Evolutionary conservation across 371 early-diverging fungal genomes (phyloP).

Genomic region (Dichotomocladium elegans): DNA sequence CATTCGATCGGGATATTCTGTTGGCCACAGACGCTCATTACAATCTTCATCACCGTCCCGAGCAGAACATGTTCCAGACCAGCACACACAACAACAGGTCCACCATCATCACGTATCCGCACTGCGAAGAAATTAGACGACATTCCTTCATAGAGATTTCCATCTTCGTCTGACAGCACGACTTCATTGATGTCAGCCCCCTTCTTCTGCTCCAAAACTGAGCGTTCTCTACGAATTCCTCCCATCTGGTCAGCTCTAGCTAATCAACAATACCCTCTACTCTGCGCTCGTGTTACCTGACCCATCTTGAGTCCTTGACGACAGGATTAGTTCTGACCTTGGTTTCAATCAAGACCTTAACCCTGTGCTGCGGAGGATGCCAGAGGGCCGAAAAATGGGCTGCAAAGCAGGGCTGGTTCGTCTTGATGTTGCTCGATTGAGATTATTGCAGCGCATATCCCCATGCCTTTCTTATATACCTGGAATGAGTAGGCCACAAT

Average conservation of each 20-base stretch:
- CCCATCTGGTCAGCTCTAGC: too few species aligned
- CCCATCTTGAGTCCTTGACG: conserved; percentile 67
- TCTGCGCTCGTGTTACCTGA: too few species aligned
- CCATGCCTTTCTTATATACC: too few species aligned
- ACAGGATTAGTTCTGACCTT: conserved; percentile 42
- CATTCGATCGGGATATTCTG: conserved; percentile 43
- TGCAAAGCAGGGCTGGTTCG: conserved; percentile 30
- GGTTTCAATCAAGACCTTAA: conserved; percentile 46
- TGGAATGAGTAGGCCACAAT: conserved; percentile 37
- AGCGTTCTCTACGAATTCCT: conserved; percentile 42
- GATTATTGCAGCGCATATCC: too few species aligned
- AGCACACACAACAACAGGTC: conserved; percentile 45
- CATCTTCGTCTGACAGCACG: conserved; percentile 42
- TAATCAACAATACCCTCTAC: too few species aligned
- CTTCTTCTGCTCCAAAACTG: conserved; percentile 28
- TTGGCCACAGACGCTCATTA: conserved; percentile 44
- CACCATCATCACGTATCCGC: conserved; percentile 8
- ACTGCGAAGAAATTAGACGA: conserved; percentile 63
- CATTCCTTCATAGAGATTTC: conserved; percentile 59
- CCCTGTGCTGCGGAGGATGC: conserved; percentile 19
- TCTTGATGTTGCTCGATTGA: too few species aligned
- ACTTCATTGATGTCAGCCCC: conserved; percentile 51
- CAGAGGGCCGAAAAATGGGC: conserved; percentile 39
- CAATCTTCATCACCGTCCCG: conserved; percentile 59
- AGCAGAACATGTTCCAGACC: conserved; percentile 52